Evolutionary conservation across 202 grass and related monocot genomes (phyloP).

Genomic region (Eragrostis tef): DNA sequence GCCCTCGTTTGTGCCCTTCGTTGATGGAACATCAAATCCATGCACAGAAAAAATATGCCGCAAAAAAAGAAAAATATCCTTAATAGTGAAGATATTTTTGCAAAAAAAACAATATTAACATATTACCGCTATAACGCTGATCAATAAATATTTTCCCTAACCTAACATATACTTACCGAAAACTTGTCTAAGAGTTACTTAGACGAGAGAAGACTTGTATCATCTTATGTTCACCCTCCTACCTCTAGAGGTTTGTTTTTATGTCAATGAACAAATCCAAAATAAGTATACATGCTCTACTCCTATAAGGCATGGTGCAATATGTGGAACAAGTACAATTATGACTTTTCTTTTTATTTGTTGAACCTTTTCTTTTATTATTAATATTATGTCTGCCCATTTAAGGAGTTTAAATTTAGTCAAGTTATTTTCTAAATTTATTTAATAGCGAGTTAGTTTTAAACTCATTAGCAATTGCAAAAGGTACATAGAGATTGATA

Average conservation of each 20-base stretch:
- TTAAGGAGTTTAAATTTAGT: too few species aligned
- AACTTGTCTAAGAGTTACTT: neutral
- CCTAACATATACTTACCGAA: neutral
- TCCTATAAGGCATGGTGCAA: neutral
- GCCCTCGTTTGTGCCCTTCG: neutral
- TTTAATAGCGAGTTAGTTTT: too few species aligned
- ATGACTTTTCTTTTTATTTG: neutral
- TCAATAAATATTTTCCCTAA: neutral
- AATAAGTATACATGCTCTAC: neutral
- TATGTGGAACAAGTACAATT: neutral
- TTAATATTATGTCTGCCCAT: neutral
- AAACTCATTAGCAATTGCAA: too few species aligned
- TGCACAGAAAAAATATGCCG: neutral
- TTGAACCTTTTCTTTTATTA: neutral
- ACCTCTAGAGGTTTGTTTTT: neutral
- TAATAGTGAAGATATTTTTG: too few species aligned
- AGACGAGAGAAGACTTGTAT: too few species aligned
- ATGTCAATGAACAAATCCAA: neutral
- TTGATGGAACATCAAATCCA: slow-evolving; percentile 39
- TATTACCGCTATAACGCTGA: too few species aligned
- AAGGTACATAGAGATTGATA: too few species aligned
- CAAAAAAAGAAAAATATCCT: neutral
- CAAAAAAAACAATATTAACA: too few species aligned
- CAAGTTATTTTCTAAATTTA: too few species aligned
- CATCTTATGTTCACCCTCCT: neutral